Percentiles rank a stretch among this genome's conserved stretches.
Evolutionary conservation across 2,329 filamentous ascomycete species (phyloP).

Genomic region (Grosmannia clavigera): DNA sequence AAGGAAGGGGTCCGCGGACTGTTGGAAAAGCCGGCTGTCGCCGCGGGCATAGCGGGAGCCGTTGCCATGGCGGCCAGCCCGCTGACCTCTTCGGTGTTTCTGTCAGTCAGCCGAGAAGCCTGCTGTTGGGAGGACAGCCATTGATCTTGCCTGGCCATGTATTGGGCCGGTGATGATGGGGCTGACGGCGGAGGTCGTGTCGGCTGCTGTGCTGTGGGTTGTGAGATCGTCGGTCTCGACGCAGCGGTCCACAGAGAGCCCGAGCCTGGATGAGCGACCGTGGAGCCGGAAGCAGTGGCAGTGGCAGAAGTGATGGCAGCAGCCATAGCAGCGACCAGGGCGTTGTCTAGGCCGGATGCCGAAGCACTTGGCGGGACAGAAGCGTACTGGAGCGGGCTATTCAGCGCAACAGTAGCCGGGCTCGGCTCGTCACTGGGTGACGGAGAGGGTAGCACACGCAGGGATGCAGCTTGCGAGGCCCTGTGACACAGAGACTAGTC

Average conservation of each 20-base stretch:
- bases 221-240: no score
- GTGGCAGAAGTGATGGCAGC: neutral
- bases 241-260: neutral
- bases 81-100: no score
- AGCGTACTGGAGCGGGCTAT: neutral
- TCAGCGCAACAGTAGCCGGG: constrained; percentile 21
- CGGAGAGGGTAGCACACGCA: constrained; percentile 43
- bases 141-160: neutral
- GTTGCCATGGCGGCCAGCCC: neutral
- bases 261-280: neutral
- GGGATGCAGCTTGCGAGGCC: constrained; percentile 2
- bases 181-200: neutral
- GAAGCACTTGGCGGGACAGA: neutral
- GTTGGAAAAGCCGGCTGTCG: neutral
- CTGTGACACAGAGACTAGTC: neutral
- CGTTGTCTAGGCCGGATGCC: neutral
- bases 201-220: neutral
- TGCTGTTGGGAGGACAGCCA: neutral
- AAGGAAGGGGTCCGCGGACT: neutral
- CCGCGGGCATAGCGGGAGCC: neutral
- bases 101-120: neutral
- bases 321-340: neutral
- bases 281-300: neutral
- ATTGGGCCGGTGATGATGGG: neutral
- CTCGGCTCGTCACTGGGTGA: constrained; percentile 50